Conservation (phyloP, 768 basidiomycete genomes). For the Serendipita vermifera region DNA sequence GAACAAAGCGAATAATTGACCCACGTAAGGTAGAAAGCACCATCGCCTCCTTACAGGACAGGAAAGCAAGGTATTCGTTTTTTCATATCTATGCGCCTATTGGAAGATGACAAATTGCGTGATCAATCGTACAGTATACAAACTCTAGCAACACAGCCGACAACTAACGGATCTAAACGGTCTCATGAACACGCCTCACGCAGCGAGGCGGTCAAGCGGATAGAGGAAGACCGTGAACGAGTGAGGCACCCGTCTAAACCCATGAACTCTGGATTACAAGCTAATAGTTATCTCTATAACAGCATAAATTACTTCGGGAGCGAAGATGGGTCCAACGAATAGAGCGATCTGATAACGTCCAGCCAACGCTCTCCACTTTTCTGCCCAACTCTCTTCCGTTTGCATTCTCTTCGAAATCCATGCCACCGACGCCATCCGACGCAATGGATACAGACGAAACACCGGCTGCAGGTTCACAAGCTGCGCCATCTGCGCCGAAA, state of each 20-base stretch:
- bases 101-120: not conserved
- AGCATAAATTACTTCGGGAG: conserved; percentile 79
- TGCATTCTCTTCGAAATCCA: not conserved
- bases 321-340: conserved; percentile 82
- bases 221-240: conserved; percentile 85
- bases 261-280: conserved; percentile 1
- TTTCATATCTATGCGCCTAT: not conserved
- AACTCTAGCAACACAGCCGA: conserved; percentile 8
- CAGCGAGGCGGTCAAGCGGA: conserved; percentile 66
- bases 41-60: conserved; percentile 40
- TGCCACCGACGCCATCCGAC: conserved; percentile 6
- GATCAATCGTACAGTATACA: conserved; percentile 12
- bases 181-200: conserved; percentile 32
- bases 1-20: conserved; percentile 71
- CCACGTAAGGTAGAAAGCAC: conserved; percentile 64
- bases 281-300: conserved; percentile 3
- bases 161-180: conserved; percentile 15
- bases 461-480: not conserved
- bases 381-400: conserved; percentile 1
- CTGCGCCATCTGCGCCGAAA: not conserved
- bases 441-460: conserved; percentile 29
- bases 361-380: conserved; percentile 26
- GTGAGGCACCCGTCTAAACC: conserved; percentile 17
- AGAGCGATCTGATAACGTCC: conserved; percentile 27
- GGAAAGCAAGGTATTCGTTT: conserved; percentile 23